These are phyloP conservation scores for Xylogone sp. DNA, from an alignment of 2,329 filamentous ascomycete species.

Conservation along the genomic window DNA sequence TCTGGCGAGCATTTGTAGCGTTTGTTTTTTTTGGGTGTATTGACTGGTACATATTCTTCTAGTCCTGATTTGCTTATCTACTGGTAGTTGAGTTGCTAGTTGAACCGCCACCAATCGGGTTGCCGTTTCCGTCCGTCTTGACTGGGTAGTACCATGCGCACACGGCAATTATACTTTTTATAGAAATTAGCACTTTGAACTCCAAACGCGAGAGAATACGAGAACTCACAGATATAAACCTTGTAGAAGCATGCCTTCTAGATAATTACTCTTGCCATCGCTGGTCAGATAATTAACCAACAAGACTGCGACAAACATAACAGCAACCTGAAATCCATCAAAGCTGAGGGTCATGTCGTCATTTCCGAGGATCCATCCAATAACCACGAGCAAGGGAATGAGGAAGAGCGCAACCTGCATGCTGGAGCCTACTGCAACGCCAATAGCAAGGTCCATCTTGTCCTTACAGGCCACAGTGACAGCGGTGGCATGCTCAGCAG, in stretches of 20 bases:
- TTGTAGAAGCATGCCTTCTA: constrained; percentile 26
- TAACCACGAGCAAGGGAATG: constrained; percentile 74
- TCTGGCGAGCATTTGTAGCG: no score
- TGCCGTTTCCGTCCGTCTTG: neutral
- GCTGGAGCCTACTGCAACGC: constrained; percentile 77
- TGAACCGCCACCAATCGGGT: neutral
- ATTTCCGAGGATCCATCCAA: constrained; percentile 72
- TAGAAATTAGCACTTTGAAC: neutral
- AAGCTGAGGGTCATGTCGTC: constrained; percentile 65
- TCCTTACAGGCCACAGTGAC: constrained; percentile 75
- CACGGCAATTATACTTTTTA: constrained; percentile 13
- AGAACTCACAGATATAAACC: constrained; percentile 26
- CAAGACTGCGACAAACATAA: constrained; percentile 78
- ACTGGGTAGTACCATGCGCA: constrained; percentile 20
- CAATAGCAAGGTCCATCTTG: constrained; percentile 75
- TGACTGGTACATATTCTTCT: no score
- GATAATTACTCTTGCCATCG: constrained; percentile 67
- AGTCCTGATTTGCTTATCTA: no score
- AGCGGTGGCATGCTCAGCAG: constrained; percentile 77
- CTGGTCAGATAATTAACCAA: constrained; percentile 83
- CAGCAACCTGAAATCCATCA: constrained; percentile 81
- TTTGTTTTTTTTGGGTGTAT: no score
- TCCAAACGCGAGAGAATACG: neutral
- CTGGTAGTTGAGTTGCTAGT: neutral
- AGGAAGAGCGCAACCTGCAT: constrained; percentile 82